Percentiles rank a stretch among this genome's conserved stretches.
phyloP scores from a whole-genome alignment of 208 protist species.

The Strigomonas culicis region DNA sequence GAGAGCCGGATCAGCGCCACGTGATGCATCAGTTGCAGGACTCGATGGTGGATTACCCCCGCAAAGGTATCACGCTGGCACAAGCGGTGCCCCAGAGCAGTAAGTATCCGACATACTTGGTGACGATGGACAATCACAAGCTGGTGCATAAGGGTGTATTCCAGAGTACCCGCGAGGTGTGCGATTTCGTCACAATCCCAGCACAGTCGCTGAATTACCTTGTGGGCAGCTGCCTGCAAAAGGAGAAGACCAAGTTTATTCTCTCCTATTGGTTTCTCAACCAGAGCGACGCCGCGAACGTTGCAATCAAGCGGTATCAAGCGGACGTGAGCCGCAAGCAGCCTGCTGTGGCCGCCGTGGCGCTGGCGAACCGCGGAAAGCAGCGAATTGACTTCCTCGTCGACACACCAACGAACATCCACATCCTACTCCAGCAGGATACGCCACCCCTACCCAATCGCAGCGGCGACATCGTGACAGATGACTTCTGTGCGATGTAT shows the following conservation, averaged over 20 bases:
- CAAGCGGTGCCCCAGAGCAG: slow-evolving; percentile 13
- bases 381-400: slow-evolving; percentile 58
- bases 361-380: slow-evolving; percentile 29
- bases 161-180: slow-evolving; percentile 33
- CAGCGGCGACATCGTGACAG: slow-evolving; percentile 32
- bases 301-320: slow-evolving; percentile 29
- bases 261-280: slow-evolving; percentile 56
- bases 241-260: slow-evolving; percentile 46
- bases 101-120: slow-evolving; percentile 38
- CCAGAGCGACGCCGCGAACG: slow-evolving; percentile 11
- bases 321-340: slow-evolving; percentile 30
- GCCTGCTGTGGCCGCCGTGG: slow-evolving; percentile 37
- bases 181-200: slow-evolving; percentile 40
- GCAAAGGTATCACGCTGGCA: slow-evolving; percentile 35
- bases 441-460: slow-evolving; percentile 21
- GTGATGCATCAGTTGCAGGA: slow-evolving; percentile 31
- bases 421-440: slow-evolving; percentile 46
- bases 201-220: slow-evolving; percentile 53
- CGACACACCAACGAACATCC: slow-evolving; percentile 46
- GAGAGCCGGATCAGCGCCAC: slow-evolving; percentile 54
- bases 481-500: slow-evolving; percentile 54
- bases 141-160: slow-evolving; percentile 38
- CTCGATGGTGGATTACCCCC: slow-evolving; percentile 28
- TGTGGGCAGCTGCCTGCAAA: slow-evolving; percentile 35
- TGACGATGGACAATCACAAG: slow-evolving; percentile 61